Base-by-base conservation (phyloP, 441 rosid genomes). In the Viola pubescens region DNA sequence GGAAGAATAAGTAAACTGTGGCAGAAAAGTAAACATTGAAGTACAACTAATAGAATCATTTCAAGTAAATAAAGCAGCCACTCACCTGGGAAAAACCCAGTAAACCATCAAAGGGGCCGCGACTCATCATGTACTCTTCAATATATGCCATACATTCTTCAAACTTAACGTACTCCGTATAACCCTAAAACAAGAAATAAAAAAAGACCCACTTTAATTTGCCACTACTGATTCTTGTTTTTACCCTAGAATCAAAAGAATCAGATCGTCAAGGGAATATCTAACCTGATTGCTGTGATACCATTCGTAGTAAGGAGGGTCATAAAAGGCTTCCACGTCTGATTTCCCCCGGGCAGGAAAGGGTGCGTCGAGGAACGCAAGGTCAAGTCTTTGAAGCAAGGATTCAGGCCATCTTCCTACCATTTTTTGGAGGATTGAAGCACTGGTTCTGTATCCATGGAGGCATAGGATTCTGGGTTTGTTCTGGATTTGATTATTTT, bases 51-150 rank as follows among this genome's bases (percentile, higher is more conserved):
- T 46, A 7, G 49, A 46, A 7, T 6, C 34, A 46, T 46, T 7
- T 7, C 51, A 48, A 12, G 9, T 41, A 42, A 19, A 52, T 2
- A 41, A 52, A 46, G 49, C 42, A 56, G 59, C 48, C 70, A 26
- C 34, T 37, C 56, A 88, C 96, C 89, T 84, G 91, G 19, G 96
- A 88, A 60, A 88, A 86, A 12, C 91, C 94, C n/a, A 84, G 81
- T 9, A 88, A 56, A n/a, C 96, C 94, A 64, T 88, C 94, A 54
- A 84, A 86, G 53, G 96, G 91, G 9, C 96, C 91, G 53, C 75
- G 68, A 47, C 72, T 73, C 7, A 82, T 48, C 89, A 88, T 86
- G 77, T 75, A 80, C 37, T 84, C 80, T 66, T 86, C 94, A 7
- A 86, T 59, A 65, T 75, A 86, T 37, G 42, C 65, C 55, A 86